These are phyloP conservation scores for Candida saitoana DNA, from an alignment of 805 yeast genomes.

Conservation along the genomic window DNA sequence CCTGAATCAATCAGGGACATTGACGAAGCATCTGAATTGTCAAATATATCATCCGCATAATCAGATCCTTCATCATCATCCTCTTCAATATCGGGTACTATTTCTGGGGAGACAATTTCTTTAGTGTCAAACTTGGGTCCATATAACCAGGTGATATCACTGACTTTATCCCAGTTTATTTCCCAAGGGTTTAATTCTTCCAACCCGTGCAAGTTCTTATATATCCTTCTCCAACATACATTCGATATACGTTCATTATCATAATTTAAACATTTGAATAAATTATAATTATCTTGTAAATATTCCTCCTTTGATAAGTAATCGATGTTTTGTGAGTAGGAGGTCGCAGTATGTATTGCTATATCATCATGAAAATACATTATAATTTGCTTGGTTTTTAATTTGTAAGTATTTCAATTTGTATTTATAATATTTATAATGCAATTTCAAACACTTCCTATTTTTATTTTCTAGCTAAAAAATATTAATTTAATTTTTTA, in stretches of 20 bases:
- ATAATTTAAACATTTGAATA: conserved; percentile 10
- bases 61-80: neutral
- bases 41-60: conserved; percentile 5
- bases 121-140: conserved; percentile 39
- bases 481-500: too few relatives aligned
- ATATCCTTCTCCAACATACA: conserved; percentile 38
- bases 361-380: conserved; percentile 14
- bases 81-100: conserved; percentile 2
- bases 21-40: conserved; percentile 7
- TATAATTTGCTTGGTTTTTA: too few relatives aligned
- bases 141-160: conserved; percentile 52
- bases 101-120: neutral
- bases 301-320: conserved; percentile 18
- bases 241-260: conserved; percentile 25
- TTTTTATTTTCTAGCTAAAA: too few relatives aligned
- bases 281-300: conserved; percentile 16
- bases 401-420: neutral
- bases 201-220: conserved; percentile 26
- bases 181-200: conserved; percentile 35
- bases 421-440: too few relatives aligned
- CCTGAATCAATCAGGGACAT: conserved; percentile 9
- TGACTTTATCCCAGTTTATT: conserved; percentile 53
- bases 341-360: conserved; percentile 9
- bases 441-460: neutral
- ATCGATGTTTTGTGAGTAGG: conserved; percentile 25